These are phyloP conservation scores for Bipolaris victoriae DNA, from an alignment of 2,329 filamentous ascomycete species.

Conservation along the genomic window DNA sequence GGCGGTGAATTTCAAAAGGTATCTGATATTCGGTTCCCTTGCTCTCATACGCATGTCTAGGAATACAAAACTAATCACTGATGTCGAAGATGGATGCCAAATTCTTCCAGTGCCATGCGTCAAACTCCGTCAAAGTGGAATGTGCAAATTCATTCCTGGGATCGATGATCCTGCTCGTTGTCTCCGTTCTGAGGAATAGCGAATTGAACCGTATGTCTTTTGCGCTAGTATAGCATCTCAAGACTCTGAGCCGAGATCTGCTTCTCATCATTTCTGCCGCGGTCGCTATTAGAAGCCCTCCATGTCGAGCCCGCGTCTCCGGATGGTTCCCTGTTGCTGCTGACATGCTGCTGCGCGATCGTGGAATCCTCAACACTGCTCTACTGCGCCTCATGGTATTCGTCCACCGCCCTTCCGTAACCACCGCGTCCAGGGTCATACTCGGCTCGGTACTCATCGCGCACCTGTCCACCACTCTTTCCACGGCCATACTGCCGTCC, in stretches of 20 bases:
- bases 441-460: constrained; percentile 97
- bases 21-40: constrained; percentile 4
- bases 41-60: not conserved
- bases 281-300: not conserved
- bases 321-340: not conserved
- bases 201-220: not conserved
- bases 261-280: not conserved
- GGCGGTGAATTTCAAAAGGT: constrained; percentile 5
- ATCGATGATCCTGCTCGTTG: not conserved
- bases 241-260: not conserved
- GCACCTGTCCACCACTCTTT: constrained; percentile 94
- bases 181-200: not conserved
- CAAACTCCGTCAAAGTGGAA: not conserved
- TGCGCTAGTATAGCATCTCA: not conserved
- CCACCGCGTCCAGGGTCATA: constrained; percentile 94
- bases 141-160: not conserved
- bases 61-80: constrained; percentile 2
- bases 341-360: not conserved
- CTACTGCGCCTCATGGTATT: constrained; percentile 38
- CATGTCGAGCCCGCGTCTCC: not conserved
- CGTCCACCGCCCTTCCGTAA: constrained; percentile 70
- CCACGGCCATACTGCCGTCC: constrained; percentile 94
- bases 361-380: not conserved
- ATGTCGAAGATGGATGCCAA: constrained; percentile 18
- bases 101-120: constrained; percentile 26